Percentiles rank a stretch among this genome's conserved stretches.
These are phyloP conservation scores for Aspergillus phoenicis DNA, from an alignment of 2,329 filamentous ascomycete genomes.

Conservation along the genomic window DNA sequence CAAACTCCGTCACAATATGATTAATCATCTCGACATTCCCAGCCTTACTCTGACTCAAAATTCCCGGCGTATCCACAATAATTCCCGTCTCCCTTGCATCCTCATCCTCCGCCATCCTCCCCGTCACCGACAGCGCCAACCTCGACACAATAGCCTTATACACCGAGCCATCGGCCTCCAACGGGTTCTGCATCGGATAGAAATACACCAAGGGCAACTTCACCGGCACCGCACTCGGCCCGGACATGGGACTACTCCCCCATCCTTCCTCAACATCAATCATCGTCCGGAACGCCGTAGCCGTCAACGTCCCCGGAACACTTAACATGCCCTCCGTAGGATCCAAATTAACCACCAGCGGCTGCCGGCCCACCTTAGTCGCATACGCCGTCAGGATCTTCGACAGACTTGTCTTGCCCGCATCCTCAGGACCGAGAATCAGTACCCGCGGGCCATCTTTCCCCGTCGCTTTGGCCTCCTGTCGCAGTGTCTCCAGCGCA, in stretches of 20 bases:
- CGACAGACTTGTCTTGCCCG: slow-evolving; percentile 80
- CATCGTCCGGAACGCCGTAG: slow-evolving; percentile 82
- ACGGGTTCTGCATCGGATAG: slow-evolving; percentile 71
- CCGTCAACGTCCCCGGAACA: slow-evolving; percentile 79
- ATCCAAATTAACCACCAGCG: slow-evolving; percentile 82
- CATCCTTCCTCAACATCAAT: slow-evolving; percentile 88
- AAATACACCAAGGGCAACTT: slow-evolving; percentile 92
- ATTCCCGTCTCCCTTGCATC: slow-evolving; percentile 73
- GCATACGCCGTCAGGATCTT: slow-evolving; percentile 80
- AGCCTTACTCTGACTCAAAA: slow-evolving; percentile 64
- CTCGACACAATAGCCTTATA: slow-evolving; percentile 75
- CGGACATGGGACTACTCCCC: slow-evolving; percentile 87
- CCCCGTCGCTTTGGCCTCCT: slow-evolving; percentile 55
- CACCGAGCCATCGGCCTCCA: slow-evolving; percentile 69
- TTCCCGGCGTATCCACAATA: slow-evolving; percentile 80
- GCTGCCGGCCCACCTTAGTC: slow-evolving; percentile 71
- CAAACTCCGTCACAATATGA: slow-evolving; percentile 73
- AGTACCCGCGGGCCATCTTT: slow-evolving; percentile 76
- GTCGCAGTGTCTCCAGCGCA: slow-evolving; percentile 73
- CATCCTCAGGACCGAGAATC: slow-evolving; percentile 74
- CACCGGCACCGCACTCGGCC: slow-evolving; percentile 82
- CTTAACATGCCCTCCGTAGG: slow-evolving; percentile 77
- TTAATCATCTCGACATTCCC: slow-evolving; percentile 74
- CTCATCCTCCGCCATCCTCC: slow-evolving; percentile 73
- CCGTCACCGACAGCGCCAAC: slow-evolving; percentile 76